Evolutionary conservation across 805 yeast genomes (phyloP).

Genomic region (Nakazawaea peltata): DNA sequence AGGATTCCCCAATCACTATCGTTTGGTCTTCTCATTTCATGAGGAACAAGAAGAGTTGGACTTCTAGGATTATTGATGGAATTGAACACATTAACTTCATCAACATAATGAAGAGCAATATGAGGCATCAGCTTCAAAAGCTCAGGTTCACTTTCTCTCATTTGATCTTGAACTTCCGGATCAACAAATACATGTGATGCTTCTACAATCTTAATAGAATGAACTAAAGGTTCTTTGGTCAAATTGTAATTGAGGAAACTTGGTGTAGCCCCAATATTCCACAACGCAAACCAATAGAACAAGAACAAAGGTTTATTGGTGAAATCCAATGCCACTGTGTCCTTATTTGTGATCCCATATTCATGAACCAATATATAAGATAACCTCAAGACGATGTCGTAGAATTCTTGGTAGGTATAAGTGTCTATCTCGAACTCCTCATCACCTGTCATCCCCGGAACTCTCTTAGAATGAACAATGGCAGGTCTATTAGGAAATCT

Average conservation of each 20-base stretch:
- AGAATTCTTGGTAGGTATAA: slow-evolving; percentile 63
- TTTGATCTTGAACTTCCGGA: slow-evolving; percentile 50
- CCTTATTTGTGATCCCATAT: slow-evolving; percentile 57
- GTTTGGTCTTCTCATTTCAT: slow-evolving; percentile 47
- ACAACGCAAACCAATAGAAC: slow-evolving; percentile 73
- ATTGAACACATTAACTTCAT: slow-evolving; percentile 35
- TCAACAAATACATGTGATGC: slow-evolving; percentile 65
- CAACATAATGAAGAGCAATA: slow-evolving; percentile 38
- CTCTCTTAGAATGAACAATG: slow-evolving; percentile 52
- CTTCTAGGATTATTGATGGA: slow-evolving; percentile 31
- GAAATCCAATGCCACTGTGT: slow-evolving; percentile 66
- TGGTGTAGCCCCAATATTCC: slow-evolving; percentile 89
- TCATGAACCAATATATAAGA: slow-evolving; percentile 57
- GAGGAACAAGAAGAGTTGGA: slow-evolving; percentile 47
- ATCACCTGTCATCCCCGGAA: slow-evolving; percentile 35
- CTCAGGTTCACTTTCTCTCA: slow-evolving; percentile 33
- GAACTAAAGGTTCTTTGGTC: slow-evolving; percentile 64
- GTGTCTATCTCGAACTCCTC: slow-evolving; percentile 52
- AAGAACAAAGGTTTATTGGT: slow-evolving; percentile 80
- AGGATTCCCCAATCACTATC: slow-evolving; percentile 57
- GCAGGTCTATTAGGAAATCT: slow-evolving; percentile 47
- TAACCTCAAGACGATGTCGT: slow-evolving; percentile 56
- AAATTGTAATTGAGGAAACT: slow-evolving; percentile 82
- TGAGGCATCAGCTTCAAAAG: slow-evolving; percentile 28
- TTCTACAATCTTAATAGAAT: slow-evolving; percentile 67